phyloP scores from a whole-genome alignment of 2,329 filamentous ascomycete genomes.

The Colletotrichum horii region DNA sequence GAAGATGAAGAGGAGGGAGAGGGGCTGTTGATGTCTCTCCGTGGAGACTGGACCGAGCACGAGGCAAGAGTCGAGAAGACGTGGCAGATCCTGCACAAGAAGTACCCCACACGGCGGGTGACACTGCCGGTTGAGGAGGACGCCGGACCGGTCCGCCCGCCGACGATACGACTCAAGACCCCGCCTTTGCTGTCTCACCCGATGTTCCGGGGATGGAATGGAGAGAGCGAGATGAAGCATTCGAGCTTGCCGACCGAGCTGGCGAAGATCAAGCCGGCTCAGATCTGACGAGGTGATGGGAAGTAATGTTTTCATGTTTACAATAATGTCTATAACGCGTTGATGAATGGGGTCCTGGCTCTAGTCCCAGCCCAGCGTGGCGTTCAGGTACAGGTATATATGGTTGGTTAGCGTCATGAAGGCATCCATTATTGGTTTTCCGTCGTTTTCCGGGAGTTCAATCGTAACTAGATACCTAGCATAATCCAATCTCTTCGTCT shows the following conservation, averaged over 20 bases:
- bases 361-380: not conserved
- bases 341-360: not conserved
- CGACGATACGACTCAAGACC: constrained; percentile 15
- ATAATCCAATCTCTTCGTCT: not conserved
- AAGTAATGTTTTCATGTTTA: not conserved
- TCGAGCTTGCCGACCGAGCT: constrained; percentile 14
- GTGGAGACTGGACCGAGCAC: constrained; percentile 13
- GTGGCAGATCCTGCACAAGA: constrained; percentile 17
- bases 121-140: constrained; percentile 8
- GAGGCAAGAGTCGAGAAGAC: constrained; percentile 15
- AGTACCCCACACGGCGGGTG: constrained; percentile 15
- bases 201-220: constrained; percentile 16
- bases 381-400: not conserved
- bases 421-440: not conserved
- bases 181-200: constrained; percentile 18
- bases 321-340: constrained; percentile 10
- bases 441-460: not conserved
- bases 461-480: not conserved
- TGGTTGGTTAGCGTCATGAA: not conserved
- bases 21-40: not conserved
- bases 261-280: constrained; percentile 1
- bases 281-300: not conserved
- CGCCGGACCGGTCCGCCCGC: not conserved
- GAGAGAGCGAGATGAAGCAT: not conserved
- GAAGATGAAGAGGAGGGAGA: constrained; percentile 8